Conservation (phyloP, 148 eudicot genomes). For the Persicaria tinctoria region DNA sequence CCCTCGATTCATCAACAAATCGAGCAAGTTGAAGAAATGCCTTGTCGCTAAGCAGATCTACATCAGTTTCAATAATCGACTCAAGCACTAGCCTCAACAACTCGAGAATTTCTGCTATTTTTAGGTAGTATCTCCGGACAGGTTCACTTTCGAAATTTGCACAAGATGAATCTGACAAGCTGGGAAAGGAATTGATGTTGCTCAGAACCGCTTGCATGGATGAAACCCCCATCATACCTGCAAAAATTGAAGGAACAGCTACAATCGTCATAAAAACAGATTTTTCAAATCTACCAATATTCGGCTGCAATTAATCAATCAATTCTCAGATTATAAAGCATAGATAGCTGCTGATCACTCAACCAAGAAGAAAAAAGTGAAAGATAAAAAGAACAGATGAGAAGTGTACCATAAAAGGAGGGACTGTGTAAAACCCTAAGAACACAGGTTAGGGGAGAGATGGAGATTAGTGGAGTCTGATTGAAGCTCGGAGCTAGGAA, state of each 20-base stretch:
- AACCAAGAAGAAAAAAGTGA: neutral
- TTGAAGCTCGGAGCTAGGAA: no score
- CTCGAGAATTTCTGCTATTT: slow-evolving; percentile 39
- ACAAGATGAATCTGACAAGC: slow-evolving; percentile 21
- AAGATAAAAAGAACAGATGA: neutral
- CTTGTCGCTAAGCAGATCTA: slow-evolving; percentile 32
- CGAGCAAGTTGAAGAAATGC: slow-evolving; percentile 29
- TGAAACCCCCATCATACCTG: slow-evolving; percentile 44
- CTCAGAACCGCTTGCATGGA: slow-evolving; percentile 35
- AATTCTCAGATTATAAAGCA: no score
- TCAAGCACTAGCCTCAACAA: slow-evolving; percentile 47
- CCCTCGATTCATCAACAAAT: slow-evolving; percentile 40
- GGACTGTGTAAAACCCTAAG: no score
- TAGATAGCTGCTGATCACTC: neutral
- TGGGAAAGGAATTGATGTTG: slow-evolving; percentile 31
- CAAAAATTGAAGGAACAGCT: neutral
- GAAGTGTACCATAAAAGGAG: no score
- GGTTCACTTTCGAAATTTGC: slow-evolving; percentile 32
- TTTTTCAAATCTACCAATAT: no score
- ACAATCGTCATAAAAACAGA: no score
- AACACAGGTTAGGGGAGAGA: no score
- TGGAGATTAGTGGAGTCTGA: no score
- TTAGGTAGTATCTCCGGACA: slow-evolving; percentile 30
- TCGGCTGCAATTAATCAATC: no score
- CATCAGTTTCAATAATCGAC: slow-evolving; percentile 24